phyloP scores from a whole-genome alignment of 805 yeast genomes.

The Nakazawaea populi region DNA sequence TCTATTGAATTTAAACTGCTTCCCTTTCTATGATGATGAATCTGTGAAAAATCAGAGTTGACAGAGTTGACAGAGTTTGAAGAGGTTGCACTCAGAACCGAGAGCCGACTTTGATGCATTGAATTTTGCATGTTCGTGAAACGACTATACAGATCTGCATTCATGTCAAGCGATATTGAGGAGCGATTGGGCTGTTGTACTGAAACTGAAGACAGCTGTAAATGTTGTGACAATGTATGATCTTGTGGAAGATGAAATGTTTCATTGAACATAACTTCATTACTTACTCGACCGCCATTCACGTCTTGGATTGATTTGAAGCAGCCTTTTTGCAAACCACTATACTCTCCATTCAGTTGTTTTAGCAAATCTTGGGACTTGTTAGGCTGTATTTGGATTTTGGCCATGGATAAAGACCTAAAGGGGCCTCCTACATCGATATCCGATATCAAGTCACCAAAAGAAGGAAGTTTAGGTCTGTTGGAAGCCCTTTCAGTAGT shows the following conservation, averaged over 20 bases:
- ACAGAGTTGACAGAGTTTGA: neutral
- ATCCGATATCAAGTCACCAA: neutral
- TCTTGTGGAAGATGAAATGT: too few relatives aligned
- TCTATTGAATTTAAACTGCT: slow-evolving; percentile 1
- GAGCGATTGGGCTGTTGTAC: too few relatives aligned
- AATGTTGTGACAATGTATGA: too few relatives aligned
- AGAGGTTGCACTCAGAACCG: neutral
- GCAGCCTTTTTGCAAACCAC: too few relatives aligned
- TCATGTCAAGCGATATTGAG: neutral
- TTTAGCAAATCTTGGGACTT: too few relatives aligned
- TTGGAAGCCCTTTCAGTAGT: neutral
- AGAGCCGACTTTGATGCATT: neutral
- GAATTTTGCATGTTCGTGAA: neutral
- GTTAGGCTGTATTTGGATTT: neutral
- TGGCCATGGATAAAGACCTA: neutral
- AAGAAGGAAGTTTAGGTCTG: neutral
- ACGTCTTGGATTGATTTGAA: too few relatives aligned
- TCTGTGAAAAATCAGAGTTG: neutral
- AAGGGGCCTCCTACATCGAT: neutral
- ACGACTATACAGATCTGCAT: neutral
- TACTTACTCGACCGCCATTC: too few relatives aligned
- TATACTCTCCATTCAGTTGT: too few relatives aligned
- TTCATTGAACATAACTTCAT: too few relatives aligned
- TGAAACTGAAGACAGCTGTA: too few relatives aligned
- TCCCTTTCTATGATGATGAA: neutral